Evolutionary conservation across 2,329 filamentous ascomycete genomes (phyloP), one percentile per base, ranked within the genome.

Genomic region (Penicillium sp.): DNA sequence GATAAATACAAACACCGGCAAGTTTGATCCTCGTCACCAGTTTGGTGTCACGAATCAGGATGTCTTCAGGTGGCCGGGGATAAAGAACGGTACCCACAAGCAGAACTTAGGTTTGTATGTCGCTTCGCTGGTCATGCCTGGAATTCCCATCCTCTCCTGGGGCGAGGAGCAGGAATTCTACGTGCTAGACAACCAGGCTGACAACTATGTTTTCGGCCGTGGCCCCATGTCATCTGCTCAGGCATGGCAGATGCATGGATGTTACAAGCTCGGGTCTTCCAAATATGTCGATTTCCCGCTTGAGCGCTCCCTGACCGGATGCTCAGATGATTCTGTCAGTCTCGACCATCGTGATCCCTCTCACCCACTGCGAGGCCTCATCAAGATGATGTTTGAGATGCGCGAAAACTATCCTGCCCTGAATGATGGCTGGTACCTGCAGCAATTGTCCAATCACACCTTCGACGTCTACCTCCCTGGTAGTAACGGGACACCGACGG

Each of bases 81-180:
- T 87, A 27, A 71, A 75, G 36, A 78, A 83, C 52, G 84, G 85
- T 7, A 81, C 81, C 0, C 75, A 85, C 59, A 76, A 81, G 44
- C 80, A 83, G 67, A 69, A 86, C 6, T 70, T 86, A 5, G 84
- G 78, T 4, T 73, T 81, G 18, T 86, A 83, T 62, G 75, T 87
- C 42, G 83, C 82, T 1, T 83, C 83, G 0, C 64, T 87, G 49
- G 71, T 84, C 48, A 77, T 86, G 64, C 84, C 84, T 3, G 84
- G 84, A 34, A 83, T 86, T 22, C 82, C 85, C 1, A 68, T 85
- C 22, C 69, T 85, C 10, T 77, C 81, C n/a, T 88, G 83, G 81
- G 85, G 85, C 22, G 85, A 88, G 64, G 85, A 88, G 65, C 85
- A 88, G 67, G 81, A 80, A 0, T 84, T 84, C 57, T 87, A 87